phyloP scores from a whole-genome alignment of 1,284 basidiomycete genomes.

The Acaromyces ingoldii region DNA sequence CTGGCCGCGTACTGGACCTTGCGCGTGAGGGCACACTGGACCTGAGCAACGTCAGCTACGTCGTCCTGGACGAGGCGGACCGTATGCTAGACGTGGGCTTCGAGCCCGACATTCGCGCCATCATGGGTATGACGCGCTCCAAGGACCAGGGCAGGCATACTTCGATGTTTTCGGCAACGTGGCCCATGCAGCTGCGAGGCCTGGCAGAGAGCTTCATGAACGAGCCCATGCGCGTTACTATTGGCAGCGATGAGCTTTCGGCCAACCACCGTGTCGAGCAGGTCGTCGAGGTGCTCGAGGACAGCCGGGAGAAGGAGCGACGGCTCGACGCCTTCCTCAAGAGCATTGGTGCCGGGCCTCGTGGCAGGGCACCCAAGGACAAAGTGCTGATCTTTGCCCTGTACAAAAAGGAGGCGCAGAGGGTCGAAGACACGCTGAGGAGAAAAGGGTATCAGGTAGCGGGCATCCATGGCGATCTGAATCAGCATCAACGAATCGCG shows the following conservation, averaged over 20 bases:
- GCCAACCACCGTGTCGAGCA: slow-evolving; percentile 83
- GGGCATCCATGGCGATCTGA: slow-evolving; percentile 86
- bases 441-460: slow-evolving; percentile 78
- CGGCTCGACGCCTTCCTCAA: slow-evolving; percentile 46
- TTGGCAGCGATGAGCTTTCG: slow-evolving; percentile 89
- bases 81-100: slow-evolving; percentile 98
- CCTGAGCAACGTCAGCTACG: slow-evolving; percentile 68
- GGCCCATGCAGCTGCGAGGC: slow-evolving; percentile 91
- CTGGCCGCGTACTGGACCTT: slow-evolving; percentile 85
- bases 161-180: slow-evolving; percentile 79
- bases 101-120: slow-evolving; percentile 92
- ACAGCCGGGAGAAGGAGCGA: slow-evolving; percentile 79
- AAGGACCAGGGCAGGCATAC: slow-evolving; percentile 50
- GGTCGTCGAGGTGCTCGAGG: slow-evolving; percentile 82
- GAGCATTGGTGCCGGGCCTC: slow-evolving; percentile 52
- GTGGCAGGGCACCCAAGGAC: slow-evolving; percentile 57
- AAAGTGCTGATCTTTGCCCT: slow-evolving; percentile 90
- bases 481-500: slow-evolving; percentile 77
- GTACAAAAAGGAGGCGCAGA: slow-evolving; percentile 90
- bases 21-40: slow-evolving; percentile 76
- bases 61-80: slow-evolving; percentile 96
- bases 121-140: slow-evolving; percentile 72
- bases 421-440: slow-evolving; percentile 76
- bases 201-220: slow-evolving; percentile 86
- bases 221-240: slow-evolving; percentile 81